These are phyloP conservation scores for Acacia concinna DNA, from an alignment of 331 rosid genomes.

Conservation along the genomic window DNA sequence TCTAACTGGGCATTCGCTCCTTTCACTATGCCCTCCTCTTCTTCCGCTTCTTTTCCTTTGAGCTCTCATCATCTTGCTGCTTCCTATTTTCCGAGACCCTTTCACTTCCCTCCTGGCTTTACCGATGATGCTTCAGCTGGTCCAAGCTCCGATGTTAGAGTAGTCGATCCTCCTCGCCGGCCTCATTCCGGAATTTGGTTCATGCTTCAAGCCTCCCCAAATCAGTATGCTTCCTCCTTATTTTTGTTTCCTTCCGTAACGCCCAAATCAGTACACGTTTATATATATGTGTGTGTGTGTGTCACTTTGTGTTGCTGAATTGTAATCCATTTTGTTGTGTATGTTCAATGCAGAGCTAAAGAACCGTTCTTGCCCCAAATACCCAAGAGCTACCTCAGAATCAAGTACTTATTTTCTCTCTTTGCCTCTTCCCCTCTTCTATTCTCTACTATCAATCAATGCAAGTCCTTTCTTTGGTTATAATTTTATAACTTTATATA, in stretches of 20 bases:
- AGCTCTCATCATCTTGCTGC: constrained; percentile 51
- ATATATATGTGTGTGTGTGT: not conserved
- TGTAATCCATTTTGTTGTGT: constrained; percentile 15
- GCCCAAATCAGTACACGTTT: constrained; percentile 56
- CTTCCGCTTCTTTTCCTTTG: constrained; percentile 37
- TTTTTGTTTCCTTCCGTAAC: not conserved
- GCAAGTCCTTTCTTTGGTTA: constrained; percentile 25
- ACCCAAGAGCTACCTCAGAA: constrained; percentile 87
- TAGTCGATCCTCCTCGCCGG: constrained; percentile 82
- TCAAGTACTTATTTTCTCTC: constrained; percentile 51
- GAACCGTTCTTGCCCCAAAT: constrained; percentile 94
- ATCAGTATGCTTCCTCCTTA: constrained; percentile 51
- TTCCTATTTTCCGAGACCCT: constrained; percentile 38
- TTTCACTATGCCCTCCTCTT: constrained; percentile 23
- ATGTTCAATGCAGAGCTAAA: constrained; percentile 60
- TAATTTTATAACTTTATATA: not conserved
- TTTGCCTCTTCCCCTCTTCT: not conserved
- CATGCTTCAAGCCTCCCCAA: constrained; percentile 79
- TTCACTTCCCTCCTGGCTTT: constrained; percentile 45
- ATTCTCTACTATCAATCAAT: constrained; percentile 5
- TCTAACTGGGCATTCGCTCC: constrained; percentile 14
- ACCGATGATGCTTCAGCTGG: constrained; percentile 49
- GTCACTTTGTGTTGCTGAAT: not conserved
- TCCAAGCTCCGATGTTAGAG: constrained; percentile 61
- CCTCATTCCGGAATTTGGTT: constrained; percentile 98